Base-by-base conservation (phyloP, 495 filamentous ascomycete genomes). In the Cudoniella acicularis region DNA sequence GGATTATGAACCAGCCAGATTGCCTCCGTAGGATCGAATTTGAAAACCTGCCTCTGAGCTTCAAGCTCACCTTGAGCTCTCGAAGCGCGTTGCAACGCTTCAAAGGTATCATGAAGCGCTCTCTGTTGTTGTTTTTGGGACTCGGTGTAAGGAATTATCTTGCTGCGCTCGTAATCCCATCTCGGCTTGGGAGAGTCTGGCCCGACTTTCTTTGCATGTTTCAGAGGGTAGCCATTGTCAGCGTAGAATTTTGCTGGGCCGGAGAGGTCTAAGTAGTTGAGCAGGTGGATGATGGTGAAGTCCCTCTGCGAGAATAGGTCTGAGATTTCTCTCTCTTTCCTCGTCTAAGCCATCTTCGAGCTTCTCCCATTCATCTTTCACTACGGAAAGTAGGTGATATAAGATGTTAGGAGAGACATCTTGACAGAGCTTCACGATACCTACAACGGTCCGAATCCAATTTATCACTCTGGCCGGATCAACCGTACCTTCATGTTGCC, bases 401-500 rank as follows among this genome's bases (percentile, higher is more conserved):
- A 57, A 67, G 63, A 47, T 1, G 10, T 3, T 4, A n/a, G 40
- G 27, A 6, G 11, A 10, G 23, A 64, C 60, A 49, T 47, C 36
- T 11, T 62, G 66, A 2, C 62, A 62, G 21, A 62, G 69, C 3
- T 63, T 30, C 9, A 72, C 52, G 1, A 78, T 50, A 3, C 68
- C 70, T 13, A 64, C 61, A 48, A 62, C 58, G 51, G 76, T 67
- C 3, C 46, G 13, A 2, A 67, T 56, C 73, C 75, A 78, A 9
- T 48, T 49, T 0, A 43, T 21, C 17, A 77, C 55, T 54, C 61
- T 69, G 1, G 47, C 26, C 0, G 66, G 48, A 40, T 74, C 69
- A 1, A 79, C 57, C 0, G 68, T 62, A 2, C 75, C 76, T 8
- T 41, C 64, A 16, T 72, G 72, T 48, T 76, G 71, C 16, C 76